Evolutionary conservation across 768 basidiomycete species (phyloP).

Genomic region (Suillus subalutaceus): DNA sequence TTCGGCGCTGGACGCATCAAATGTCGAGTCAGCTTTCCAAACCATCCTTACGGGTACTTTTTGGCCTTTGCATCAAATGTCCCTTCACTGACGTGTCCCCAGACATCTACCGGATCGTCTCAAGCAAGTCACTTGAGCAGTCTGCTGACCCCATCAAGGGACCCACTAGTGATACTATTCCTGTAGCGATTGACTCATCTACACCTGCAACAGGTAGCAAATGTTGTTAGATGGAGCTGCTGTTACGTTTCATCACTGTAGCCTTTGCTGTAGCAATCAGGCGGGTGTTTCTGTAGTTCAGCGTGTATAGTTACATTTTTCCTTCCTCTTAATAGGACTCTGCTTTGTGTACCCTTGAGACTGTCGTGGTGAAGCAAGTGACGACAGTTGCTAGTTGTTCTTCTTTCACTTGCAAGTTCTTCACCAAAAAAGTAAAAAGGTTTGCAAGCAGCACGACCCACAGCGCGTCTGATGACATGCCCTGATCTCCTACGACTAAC

Average conservation of each 20-base stretch:
- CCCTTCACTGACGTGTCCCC: neutral
- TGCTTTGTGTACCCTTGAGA: neutral
- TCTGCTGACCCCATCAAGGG: conserved; percentile 77
- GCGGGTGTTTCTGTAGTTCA: conserved; percentile 17
- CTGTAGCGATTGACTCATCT: conserved; percentile 69
- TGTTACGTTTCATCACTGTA: conserved; percentile 15
- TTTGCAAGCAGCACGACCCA: conserved; percentile 76
- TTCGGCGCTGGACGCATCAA: conserved; percentile 98
- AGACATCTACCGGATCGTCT: conserved; percentile 99
- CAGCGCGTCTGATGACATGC: conserved; percentile 83
- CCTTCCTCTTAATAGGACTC: conserved; percentile 27
- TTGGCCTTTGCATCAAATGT: neutral
- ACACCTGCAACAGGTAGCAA: conserved; percentile 54
- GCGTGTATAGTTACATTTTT: conserved; percentile 29
- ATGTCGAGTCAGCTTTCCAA: conserved; percentile 98
- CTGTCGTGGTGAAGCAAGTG: no score
- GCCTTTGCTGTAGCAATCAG: conserved; percentile 11
- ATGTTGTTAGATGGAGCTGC: conserved; percentile 54
- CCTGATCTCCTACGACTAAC: conserved; percentile 93
- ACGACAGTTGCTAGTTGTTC: neutral
- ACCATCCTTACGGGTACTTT: conserved; percentile 85
- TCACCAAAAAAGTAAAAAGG: conserved; percentile 46
- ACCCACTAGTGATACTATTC: conserved; percentile 81
- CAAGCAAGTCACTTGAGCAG: conserved; percentile 92
- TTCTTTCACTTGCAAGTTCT: neutral